Evolutionary conservation across 805 yeast genomes (phyloP).

Genomic region (Candida peoriensis): DNA sequence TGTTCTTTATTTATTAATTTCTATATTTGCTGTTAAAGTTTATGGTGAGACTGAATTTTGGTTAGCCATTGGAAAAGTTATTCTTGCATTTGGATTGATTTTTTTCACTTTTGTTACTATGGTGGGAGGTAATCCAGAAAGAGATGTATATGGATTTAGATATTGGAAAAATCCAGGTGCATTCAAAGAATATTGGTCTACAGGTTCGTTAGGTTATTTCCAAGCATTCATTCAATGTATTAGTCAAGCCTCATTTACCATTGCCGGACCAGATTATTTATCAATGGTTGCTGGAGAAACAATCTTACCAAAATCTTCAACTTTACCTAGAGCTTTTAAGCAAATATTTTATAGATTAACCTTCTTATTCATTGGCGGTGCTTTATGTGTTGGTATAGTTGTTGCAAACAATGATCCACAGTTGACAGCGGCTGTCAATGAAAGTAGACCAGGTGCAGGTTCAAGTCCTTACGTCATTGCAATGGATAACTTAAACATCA

Average conservation of each 20-base stretch:
- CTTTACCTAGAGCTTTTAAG: conserved; percentile 73
- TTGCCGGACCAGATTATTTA: conserved; percentile 84
- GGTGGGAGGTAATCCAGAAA: conserved; percentile 83
- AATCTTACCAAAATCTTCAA: conserved; percentile 55
- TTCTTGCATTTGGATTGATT: conserved; percentile 71
- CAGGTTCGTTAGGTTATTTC: conserved; percentile 59
- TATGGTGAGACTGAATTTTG: conserved; percentile 85
- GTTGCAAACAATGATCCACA: conserved; percentile 65
- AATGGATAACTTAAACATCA: conserved; percentile 64
- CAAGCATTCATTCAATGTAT: conserved; percentile 70
- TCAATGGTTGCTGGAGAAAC: conserved; percentile 86
- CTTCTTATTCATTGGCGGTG: conserved; percentile 66
- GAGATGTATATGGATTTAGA: conserved; percentile 56
- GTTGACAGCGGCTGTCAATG: conserved; percentile 50
- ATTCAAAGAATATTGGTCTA: conserved; percentile 49
- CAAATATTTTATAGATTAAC: conserved; percentile 67
- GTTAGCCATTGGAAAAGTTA: conserved; percentile 67
- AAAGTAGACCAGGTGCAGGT: conserved; percentile 69
- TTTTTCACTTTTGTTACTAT: conserved; percentile 73
- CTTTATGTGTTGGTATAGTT: conserved; percentile 73
- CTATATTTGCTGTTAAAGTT: conserved; percentile 64
- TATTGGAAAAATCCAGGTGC: conserved; percentile 52
- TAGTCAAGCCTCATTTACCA: conserved; percentile 68
- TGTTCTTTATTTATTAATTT: conserved; percentile 55
- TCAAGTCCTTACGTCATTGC: conserved; percentile 83